Evolutionary conservation across 805 yeast genomes (phyloP), one percentile per base, ranked within the genome.

Genomic region (Starmerella stellata): DNA sequence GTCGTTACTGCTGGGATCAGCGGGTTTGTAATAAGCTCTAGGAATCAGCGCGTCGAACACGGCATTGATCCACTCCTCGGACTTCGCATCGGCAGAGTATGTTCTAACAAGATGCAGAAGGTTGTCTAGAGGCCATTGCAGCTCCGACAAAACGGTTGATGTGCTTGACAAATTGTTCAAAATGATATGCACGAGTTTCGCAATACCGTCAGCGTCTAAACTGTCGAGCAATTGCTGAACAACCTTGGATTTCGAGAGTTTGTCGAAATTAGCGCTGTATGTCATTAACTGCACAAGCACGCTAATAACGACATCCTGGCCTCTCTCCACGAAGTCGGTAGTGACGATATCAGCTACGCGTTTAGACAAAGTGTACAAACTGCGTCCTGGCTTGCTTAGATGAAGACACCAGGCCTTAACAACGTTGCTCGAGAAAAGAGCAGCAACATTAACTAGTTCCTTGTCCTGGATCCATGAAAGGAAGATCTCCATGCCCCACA

Each of bases 401-500:
- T 85, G 95, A 54, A 81, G 78, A 44, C 80, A 73, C 23, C 85
- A 62, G 52, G 82, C 80, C 13, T 37, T 35, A n/a, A 47, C 33
- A 3, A 47, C 23, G 31, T 47, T 41, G 5, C 54, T 50, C 13
- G 54, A 44, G 30, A 61, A 45, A 8, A 62, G 36, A 5, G 37
- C 28, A 7, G 31, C 37, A 11, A 55, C 39, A 19, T 44, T 33
- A 3, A 48, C 33, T 9, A 52, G 39, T 2, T 56, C 45, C 5
- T 55, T 47, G 5, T 44, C 40, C 32, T 56, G 52, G 5, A 75
- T 53, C 39, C 73, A 64, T 37, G 65, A 60, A 31, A 59, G 64
- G 44, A 85, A 72, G 9, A 83, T 68, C 48, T 78, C 78, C 49
- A 85, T 72, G 0, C 95, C 96, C 69, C 81, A 70, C 56, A 68